Evolutionary conservation across 2,329 filamentous ascomycete genomes (phyloP).

Genomic region (Talaromyces pinophilus): DNA sequence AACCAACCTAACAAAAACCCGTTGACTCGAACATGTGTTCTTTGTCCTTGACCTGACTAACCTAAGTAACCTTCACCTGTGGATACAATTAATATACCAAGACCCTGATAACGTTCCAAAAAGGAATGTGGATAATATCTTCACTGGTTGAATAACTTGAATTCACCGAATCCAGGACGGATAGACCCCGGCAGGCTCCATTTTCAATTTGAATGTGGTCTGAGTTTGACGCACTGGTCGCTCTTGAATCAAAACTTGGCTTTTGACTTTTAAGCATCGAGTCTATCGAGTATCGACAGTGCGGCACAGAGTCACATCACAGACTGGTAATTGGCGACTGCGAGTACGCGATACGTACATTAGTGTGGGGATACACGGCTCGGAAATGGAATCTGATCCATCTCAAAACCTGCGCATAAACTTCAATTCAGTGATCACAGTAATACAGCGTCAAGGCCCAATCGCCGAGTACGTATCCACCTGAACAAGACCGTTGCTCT

Average conservation of each 20-base stretch:
- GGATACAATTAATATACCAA: background rate
- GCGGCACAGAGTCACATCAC: background rate
- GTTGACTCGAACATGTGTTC: slow-evolving; percentile 9
- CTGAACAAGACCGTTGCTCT: background rate
- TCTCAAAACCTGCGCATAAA: background rate
- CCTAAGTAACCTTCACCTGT: background rate
- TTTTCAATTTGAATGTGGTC: background rate
- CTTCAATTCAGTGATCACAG: background rate
- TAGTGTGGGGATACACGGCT: background rate
- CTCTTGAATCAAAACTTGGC: too few relatives aligned
- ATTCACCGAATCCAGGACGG: background rate
- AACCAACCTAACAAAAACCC: background rate
- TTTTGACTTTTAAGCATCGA: background rate
- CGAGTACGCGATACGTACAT: background rate
- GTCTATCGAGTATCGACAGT: too few relatives aligned
- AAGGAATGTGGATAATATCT: background rate
- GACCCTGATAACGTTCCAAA: background rate
- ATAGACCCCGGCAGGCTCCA: background rate
- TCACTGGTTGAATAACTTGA: too few relatives aligned
- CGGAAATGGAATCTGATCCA: background rate
- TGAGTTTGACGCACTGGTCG: background rate
- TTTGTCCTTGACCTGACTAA: background rate
- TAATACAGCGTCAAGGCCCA: background rate
- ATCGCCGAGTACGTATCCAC: background rate
- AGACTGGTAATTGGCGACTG: background rate